Evolutionary conservation across 1,139 yeast genomes (phyloP), one percentile per base, ranked within the genome.

Genomic region (Candida smagusa): DNA sequence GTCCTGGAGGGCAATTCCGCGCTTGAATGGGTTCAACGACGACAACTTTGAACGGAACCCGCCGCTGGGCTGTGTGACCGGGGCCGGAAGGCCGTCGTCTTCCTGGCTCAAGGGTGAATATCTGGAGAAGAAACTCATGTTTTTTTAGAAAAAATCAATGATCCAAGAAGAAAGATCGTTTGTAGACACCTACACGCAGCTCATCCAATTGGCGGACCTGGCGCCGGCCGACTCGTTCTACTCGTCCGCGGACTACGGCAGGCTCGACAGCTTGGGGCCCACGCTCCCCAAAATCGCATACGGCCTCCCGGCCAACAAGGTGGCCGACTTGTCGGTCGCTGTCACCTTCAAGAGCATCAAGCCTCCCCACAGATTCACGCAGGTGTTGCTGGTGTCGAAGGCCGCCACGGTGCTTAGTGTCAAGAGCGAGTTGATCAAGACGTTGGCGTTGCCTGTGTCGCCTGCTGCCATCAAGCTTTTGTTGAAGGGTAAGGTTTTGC

Each of bases 401-500:
- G 47, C 62, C 9, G 50, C 52, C 28, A 60, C 69, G 6, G 56
- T 71, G n/a, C 65, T 58, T 45, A 57, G 57, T 32, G 56, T 67
- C 32, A 71, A 71, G 40, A 34, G 50, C 1, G 52, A 52, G 12
- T 56, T 70, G 42, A 61, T 68, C 21, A 57, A 56, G 5, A 39
- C 54, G 1, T 54, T 63, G 33, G 41, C 56, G 0, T 54, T 63
- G 30, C 52, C 56, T 0, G 44, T 48, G 8, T 53, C 64, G 38
- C 60, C 72, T 6, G 42, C 55, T 6, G 57, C 66, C 44, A 44
- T 71, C 37, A 69, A 68, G 47, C 53, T 71, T 28, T 57, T 71
- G 57, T 52, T 67, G 39, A 71, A 69, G 44, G 70, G 74, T 1
- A 70, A 68, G 48, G 76, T 71, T 22, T 56, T 67, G n/a, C 67